These are phyloP conservation scores for Elongisporangium undulatum DNA, from an alignment of 352 stramenopile genomes.

Conservation along the genomic window DNA sequence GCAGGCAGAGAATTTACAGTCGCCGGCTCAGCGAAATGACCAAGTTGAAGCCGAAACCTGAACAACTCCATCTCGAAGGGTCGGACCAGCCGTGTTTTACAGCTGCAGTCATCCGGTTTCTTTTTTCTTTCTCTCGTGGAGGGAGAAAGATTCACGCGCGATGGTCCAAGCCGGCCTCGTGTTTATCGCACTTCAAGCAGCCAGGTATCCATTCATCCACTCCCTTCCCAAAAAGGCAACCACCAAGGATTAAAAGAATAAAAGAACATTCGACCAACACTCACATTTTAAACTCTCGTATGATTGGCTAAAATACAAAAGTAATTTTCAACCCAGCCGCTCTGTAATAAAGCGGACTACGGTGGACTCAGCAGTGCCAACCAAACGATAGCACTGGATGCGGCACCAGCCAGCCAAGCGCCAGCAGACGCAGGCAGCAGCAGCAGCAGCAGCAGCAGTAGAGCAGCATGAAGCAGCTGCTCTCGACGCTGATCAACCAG, in stretches of 20 bases:
- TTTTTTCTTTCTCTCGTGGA: not conserved
- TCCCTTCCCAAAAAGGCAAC: not conserved
- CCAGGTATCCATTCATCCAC: not conserved
- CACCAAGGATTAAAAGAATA: not conserved
- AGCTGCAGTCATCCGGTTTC: not conserved
- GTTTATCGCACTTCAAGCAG: not conserved
- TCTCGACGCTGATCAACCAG: constrained; percentile 45
- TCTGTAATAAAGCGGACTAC: not conserved
- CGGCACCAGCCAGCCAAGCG: not conserved
- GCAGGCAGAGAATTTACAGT: not conserved
- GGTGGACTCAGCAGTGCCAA: not conserved
- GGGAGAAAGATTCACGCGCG: not conserved
- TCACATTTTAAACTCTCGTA: not conserved
- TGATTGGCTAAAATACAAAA: not conserved
- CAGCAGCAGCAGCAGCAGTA: not conserved
- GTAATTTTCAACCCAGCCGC: not conserved
- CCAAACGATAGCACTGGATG: not conserved
- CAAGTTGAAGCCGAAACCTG: not conserved
- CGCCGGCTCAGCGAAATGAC: not conserved
- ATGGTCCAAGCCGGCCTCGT: not conserved
- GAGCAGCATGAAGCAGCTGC: constrained; percentile 16
- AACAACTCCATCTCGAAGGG: not conserved
- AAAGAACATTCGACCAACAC: not conserved
- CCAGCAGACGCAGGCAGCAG: no score
- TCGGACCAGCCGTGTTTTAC: not conserved